Evolutionary conservation across 2,329 filamentous ascomycete genomes (phyloP), one percentile per base, ranked within the genome.

Genomic region (Pseudopithomyces chartarum): DNA sequence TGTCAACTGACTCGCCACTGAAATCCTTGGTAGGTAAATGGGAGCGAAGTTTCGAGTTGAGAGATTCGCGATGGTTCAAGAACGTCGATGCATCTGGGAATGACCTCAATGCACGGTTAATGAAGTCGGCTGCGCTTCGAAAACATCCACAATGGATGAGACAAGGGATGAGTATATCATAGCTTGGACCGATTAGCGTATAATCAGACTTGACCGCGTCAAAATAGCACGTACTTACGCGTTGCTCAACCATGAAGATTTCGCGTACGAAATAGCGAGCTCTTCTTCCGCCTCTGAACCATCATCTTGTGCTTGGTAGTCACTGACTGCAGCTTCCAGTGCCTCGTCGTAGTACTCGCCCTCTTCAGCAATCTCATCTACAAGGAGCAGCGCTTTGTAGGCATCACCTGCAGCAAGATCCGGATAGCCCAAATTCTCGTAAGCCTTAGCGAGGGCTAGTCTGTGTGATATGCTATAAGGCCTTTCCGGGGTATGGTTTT

Each of bases 331-430:
- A 10, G 83, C 80, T 50, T 85, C 83, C 6, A 82, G 63, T 8
- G 88, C 87, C 64, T 85, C 79, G 15, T 92, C 87, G 70, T 95
- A 89, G 68, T 92, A 96, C 74, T 97, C 93, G 38, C 86, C 85
- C 59, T 94, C 90, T 54, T 95, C 88, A 61, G 83, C 77, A 34
- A 92, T 84, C 63, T 95, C 91, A 70, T 98, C 94, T 15, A 90
- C 85, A 45, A 99, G 80, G 3, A 97, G 84, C n/a, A 98, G 82
- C 1, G 93, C 92, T 54, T 90, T 89, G 73, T 98, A 98, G 5
- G 92, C 91, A 80, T 97, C 93, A 33, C 92, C 91, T 11, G 89
- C 88, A 5, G 92, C 92, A 38, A 99, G 85, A 74, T 99, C 95
- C 0, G 92, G 91, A 74, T 97, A 98, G 36, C 87, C 91, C 45